A percentile compares a stretch with the other conserved stretches of the same genome.
Evolutionary conservation across 768 basidiomycete genomes (phyloP).

Genomic region (Crassisporium funariophilum): DNA sequence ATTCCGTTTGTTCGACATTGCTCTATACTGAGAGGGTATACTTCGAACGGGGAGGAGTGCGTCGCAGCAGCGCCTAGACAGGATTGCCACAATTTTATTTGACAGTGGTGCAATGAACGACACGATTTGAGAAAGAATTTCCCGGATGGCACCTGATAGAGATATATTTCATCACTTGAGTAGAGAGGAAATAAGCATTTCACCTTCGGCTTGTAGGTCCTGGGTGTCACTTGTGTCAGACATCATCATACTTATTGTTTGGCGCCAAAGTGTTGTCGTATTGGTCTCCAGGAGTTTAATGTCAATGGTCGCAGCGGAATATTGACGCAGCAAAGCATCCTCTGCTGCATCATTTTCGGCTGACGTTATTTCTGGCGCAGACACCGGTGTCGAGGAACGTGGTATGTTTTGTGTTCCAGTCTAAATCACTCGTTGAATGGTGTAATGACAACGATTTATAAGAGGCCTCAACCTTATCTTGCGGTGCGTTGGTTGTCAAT

Average conservation of each 20-base stretch:
- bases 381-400: slow-evolving; percentile 56
- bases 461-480: slow-evolving; percentile 30
- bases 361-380: slow-evolving; percentile 48
- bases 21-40: slow-evolving; percentile 89
- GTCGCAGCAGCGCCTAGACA: slow-evolving; percentile 83
- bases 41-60: slow-evolving; percentile 82
- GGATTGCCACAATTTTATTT: slow-evolving; percentile 64
- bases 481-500: slow-evolving; percentile 27
- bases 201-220: slow-evolving; percentile 54
- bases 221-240: slow-evolving; percentile 44
- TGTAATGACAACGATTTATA: neutral
- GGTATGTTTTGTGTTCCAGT: slow-evolving; percentile 28
- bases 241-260: slow-evolving; percentile 65
- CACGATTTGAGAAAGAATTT: slow-evolving; percentile 50
- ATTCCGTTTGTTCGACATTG: slow-evolving; percentile 71
- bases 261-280: slow-evolving; percentile 62
- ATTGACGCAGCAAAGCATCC: slow-evolving; percentile 66
- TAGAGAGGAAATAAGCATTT: slow-evolving; percentile 7
- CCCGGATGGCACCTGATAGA: slow-evolving; percentile 55
- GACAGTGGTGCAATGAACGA: slow-evolving; percentile 60
- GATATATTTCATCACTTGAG: slow-evolving; percentile 8
- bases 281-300: slow-evolving; percentile 58
- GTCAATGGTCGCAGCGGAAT: slow-evolving; percentile 69
- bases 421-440: neutral
- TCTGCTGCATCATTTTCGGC: slow-evolving; percentile 61